Evolutionary conservation across 176 grass and related monocot species (phyloP).

Genomic region (Lolium multiflorum): DNA sequence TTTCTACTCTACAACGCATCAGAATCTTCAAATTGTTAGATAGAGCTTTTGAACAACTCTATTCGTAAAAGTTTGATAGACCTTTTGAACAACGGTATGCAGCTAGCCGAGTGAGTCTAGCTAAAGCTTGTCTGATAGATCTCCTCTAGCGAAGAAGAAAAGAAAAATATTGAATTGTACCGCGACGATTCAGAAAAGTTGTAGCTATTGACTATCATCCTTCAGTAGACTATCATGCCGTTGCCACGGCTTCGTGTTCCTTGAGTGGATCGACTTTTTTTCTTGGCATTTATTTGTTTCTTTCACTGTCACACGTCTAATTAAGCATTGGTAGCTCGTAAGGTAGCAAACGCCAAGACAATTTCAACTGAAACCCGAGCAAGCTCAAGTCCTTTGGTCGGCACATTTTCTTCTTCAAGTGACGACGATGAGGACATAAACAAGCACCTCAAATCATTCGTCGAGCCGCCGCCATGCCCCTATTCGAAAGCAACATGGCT

Average conservation of each 20-base stretch:
- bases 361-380: not conserved
- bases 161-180: not conserved
- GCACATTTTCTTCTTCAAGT: not conserved
- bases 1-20: not conserved
- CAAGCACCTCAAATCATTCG: not conserved
- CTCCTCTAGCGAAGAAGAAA: not conserved
- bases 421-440: constrained; percentile 8
- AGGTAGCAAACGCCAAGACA: not conserved
- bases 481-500: constrained; percentile 12
- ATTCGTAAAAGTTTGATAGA: too few relatives aligned
- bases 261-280: not conserved
- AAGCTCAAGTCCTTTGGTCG: constrained; percentile 29
- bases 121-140: not conserved
- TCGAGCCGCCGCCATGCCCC: not conserved
- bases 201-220: not conserved
- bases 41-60: not conserved
- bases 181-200: not conserved
- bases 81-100: not conserved
- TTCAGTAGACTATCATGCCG: not conserved
- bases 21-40: not conserved
- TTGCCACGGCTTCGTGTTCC: not conserved
- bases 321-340: not conserved
- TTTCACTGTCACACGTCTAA: not conserved
- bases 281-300: not conserved
- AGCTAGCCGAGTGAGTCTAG: not conserved